These are phyloP conservation scores for Pseudomonodictys pantanalensis DNA, from an alignment of 495 filamentous ascomycete species.

Conservation along the genomic window DNA sequence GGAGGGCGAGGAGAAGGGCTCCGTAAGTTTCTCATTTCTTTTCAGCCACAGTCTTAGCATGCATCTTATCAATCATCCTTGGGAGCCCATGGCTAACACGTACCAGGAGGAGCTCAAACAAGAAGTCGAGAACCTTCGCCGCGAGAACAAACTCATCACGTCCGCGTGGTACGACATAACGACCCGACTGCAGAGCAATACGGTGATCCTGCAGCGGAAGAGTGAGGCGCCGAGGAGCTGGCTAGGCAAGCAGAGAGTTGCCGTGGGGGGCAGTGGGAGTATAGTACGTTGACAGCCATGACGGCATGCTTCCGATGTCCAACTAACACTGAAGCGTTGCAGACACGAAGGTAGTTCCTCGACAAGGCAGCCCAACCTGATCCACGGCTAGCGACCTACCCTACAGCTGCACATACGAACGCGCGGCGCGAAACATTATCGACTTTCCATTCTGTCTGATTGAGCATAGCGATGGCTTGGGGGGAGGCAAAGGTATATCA, in stretches of 20 bases:
- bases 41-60: not conserved
- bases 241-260: constrained; percentile 76
- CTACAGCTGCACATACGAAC: no score
- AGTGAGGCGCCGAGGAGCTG: constrained; percentile 81
- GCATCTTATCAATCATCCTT: not conserved
- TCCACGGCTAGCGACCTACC: no score
- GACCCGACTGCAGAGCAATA: constrained; percentile 81
- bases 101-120: constrained; percentile 24
- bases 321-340: not conserved
- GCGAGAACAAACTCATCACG: constrained; percentile 79
- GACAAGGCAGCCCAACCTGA: no score
- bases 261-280: constrained; percentile 20
- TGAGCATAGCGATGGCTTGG: no score
- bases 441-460: no score
- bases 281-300: not conserved
- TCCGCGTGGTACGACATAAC: constrained; percentile 92
- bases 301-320: not conserved
- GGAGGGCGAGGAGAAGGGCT: constrained; percentile 21
- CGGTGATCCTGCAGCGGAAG: constrained; percentile 69
- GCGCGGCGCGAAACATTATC: no score
- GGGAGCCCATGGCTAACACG: not conserved
- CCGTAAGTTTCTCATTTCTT: constrained; percentile 17
- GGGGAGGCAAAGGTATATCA: no score
- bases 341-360: not conserved
- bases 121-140: constrained; percentile 37